phyloP scores from a whole-genome alignment of 2,329 filamentous ascomycete species.

The Bipolaris victoriae region DNA sequence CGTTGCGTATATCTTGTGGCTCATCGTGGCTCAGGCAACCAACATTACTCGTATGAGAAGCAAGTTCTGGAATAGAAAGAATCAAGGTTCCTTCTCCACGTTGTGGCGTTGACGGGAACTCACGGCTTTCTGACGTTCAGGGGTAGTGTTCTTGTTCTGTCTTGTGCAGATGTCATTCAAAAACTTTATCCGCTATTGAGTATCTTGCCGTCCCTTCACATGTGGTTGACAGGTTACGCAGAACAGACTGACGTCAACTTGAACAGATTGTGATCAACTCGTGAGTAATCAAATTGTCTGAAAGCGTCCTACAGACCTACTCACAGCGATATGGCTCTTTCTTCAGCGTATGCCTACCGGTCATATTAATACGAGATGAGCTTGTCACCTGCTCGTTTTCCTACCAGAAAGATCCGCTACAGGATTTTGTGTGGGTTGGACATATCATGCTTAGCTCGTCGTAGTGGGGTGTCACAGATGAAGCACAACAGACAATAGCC shows the following conservation, averaged over 20 bases:
- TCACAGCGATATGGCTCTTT: not conserved
- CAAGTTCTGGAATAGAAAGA: not conserved
- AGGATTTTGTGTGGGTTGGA: not conserved
- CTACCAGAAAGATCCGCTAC: not conserved
- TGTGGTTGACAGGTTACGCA: not conserved
- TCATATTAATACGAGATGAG: not conserved
- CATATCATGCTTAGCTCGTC: not conserved
- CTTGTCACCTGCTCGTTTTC: not conserved
- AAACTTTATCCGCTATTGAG: not conserved
- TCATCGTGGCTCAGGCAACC: not conserved
- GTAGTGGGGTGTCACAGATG: not conserved
- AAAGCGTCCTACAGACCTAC: no score
- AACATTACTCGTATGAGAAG: not conserved
- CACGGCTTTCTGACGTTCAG: not conserved
- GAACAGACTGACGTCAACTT: not conserved
- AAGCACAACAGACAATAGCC: not conserved
- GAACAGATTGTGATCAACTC: not conserved
- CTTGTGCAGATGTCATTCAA: not conserved
- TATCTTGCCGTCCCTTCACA: not conserved
- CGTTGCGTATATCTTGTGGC: not conserved
- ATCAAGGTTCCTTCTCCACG: not conserved
- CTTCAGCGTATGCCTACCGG: no score
- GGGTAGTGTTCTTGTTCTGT: not conserved
- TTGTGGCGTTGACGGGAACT: not conserved
- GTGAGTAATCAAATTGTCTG: no score